Conservation (phyloP, 164 flowering plant species). For the Amborella trichopoda region DNA sequence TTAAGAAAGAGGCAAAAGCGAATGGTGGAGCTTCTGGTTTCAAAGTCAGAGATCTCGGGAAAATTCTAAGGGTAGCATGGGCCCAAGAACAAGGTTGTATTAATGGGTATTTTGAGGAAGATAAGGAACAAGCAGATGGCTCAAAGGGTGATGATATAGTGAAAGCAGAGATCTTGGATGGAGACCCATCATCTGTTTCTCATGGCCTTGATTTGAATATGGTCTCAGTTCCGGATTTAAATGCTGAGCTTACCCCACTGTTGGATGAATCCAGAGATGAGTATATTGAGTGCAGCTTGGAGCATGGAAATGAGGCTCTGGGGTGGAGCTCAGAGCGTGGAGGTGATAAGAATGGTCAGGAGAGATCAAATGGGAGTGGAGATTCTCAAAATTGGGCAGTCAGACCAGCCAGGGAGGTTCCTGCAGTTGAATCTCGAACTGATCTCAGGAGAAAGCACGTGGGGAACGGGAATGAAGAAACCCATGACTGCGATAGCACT, state of each 20-base stretch:
- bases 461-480: conserved; percentile 36
- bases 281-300: conserved; percentile 42
- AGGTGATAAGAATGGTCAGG: conserved; percentile 32
- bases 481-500: conserved; percentile 76
- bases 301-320: conserved; percentile 40
- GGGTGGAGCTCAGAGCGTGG: conserved; percentile 50
- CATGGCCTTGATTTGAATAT: conserved; percentile 77
- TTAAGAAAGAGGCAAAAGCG: conserved; percentile 18
- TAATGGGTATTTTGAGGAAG: conserved; percentile 35
- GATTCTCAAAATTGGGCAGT: conserved; percentile 44
- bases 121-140: conserved; percentile 20
- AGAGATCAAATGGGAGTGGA: conserved; percentile 53
- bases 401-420: conserved; percentile 28
- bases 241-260: conserved; percentile 74
- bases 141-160: conserved; percentile 19
- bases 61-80: conserved; percentile 52
- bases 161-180: conserved; percentile 25
- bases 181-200: conserved; percentile 30
- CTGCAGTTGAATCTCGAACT: conserved; percentile 45
- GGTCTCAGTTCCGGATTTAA: conserved; percentile 83
- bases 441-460: conserved; percentile 38
- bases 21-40: conserved; percentile 46
- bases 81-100: conserved; percentile 48
- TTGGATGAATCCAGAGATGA: conserved; percentile 63
- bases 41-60: conserved; percentile 82